Conservation (phyloP, 2,329 filamentous ascomycete genomes). For the Fusarium cyanostomum region DNA sequence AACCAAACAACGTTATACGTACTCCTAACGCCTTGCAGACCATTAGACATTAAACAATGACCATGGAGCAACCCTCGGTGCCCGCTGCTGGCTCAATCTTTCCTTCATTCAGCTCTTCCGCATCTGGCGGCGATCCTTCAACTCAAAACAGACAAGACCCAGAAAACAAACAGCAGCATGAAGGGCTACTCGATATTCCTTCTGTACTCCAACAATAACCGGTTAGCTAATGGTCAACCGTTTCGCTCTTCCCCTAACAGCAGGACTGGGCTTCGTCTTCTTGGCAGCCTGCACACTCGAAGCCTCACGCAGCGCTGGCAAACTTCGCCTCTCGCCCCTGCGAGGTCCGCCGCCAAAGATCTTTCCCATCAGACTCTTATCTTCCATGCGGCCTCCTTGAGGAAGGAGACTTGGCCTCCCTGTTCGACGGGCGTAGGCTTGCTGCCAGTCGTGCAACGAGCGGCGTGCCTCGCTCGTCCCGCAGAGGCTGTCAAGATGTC, state of each 20-base stretch:
- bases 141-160: not conserved
- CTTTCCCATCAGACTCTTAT: slow-evolving; percentile 42
- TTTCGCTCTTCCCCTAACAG: slow-evolving; percentile 17
- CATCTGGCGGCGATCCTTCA: slow-evolving; percentile 4
- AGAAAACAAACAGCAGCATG: slow-evolving; percentile 1
- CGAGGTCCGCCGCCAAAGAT: slow-evolving; percentile 40
- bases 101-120: slow-evolving; percentile 4
- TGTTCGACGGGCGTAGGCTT: slow-evolving; percentile 55
- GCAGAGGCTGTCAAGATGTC: slow-evolving; percentile 58
- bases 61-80: slow-evolving; percentile 1
- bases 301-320: slow-evolving; percentile 20
- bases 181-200: not conserved
- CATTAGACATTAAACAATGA: slow-evolving; percentile 9
- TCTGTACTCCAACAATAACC: not conserved
- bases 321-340: slow-evolving; percentile 36
- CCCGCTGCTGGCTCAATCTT: slow-evolving; percentile 6
- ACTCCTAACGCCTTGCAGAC: not conserved
- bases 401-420: slow-evolving; percentile 54
- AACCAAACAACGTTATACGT: not conserved
- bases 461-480: slow-evolving; percentile 57
- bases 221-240: slow-evolving; percentile 29
- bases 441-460: slow-evolving; percentile 60
- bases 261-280: slow-evolving; percentile 4
- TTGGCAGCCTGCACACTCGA: slow-evolving; percentile 12
- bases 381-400: slow-evolving; percentile 46